Conservation (phyloP, 495 filamentous ascomycete genomes). For the Tuber umbilicatum region DNA sequence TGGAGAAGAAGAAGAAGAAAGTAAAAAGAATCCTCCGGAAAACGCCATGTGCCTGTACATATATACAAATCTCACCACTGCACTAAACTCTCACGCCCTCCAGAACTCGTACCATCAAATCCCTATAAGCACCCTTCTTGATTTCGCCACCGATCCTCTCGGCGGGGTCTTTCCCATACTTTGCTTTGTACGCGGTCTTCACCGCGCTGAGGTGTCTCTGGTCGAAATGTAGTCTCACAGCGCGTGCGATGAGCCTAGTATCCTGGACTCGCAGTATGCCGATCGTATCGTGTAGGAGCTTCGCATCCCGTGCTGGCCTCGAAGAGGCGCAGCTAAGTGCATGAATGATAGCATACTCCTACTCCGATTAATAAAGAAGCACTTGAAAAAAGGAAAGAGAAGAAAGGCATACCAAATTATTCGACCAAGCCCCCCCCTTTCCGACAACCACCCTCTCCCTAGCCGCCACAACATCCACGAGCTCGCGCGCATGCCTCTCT, state of each 20-base stretch:
- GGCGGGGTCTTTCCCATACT: slow-evolving; percentile 23
- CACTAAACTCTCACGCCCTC: neutral
- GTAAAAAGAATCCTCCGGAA: neutral
- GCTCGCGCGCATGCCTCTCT: slow-evolving; percentile 30
- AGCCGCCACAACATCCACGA: slow-evolving; percentile 30
- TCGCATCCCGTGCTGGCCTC: slow-evolving; percentile 30
- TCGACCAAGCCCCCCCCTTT: slow-evolving; percentile 17
- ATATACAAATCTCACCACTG: neutral
- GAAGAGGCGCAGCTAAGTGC: slow-evolving; percentile 26
- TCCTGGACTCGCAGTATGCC: slow-evolving; percentile 25
- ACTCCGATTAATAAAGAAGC: neutral
- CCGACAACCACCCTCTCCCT: slow-evolving; percentile 24
- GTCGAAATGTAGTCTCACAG: slow-evolving; percentile 29
- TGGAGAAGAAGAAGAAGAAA: neutral
- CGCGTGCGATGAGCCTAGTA: slow-evolving; percentile 26
- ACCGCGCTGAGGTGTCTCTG: slow-evolving; percentile 24
- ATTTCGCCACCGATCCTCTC: slow-evolving; percentile 24
- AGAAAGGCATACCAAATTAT: slow-evolving; percentile 22
- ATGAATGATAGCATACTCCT: slow-evolving; percentile 28
- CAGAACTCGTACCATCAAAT: slow-evolving; percentile 27
- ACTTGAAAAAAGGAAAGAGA: neutral
- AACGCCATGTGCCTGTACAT: neutral
- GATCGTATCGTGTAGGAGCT: slow-evolving; percentile 31
- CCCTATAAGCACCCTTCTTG: slow-evolving; percentile 30
- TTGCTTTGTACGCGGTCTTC: slow-evolving; percentile 20